Evolutionary conservation across 805 yeast species (phyloP).

Genomic region (Pichia kluyveri): DNA sequence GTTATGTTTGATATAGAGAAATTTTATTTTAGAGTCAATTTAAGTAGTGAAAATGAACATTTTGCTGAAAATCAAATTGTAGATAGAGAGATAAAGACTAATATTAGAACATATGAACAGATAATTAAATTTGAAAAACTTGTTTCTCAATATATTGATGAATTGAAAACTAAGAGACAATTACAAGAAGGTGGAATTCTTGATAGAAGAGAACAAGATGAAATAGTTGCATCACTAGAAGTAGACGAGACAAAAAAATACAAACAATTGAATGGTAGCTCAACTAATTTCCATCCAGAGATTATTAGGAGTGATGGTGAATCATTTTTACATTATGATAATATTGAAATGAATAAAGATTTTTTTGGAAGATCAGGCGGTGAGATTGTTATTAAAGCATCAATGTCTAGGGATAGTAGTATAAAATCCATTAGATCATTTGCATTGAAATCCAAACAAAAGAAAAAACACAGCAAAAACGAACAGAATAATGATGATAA

Average conservation of each 20-base stretch:
- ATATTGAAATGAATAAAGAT: neutral
- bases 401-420: slow-evolving; percentile 2
- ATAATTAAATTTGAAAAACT: slow-evolving; percentile 3
- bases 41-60: neutral
- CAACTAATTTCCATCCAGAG: slow-evolving; percentile 4
- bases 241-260: slow-evolving; percentile 1
- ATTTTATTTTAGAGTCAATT: slow-evolving; percentile 14
- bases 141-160: slow-evolving; percentile 2
- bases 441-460: neutral
- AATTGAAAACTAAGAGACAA: slow-evolving; percentile 3
- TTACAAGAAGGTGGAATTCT: neutral
- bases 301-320: slow-evolving; percentile 2
- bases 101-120: slow-evolving; percentile 4
- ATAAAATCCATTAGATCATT: slow-evolving; percentile 1
- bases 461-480: neutral
- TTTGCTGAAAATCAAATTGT: neutral
- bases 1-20: slow-evolving; percentile 11
- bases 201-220: slow-evolving; percentile 1
- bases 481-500: no score
- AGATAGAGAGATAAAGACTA: neutral
- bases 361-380: slow-evolving; percentile 3
- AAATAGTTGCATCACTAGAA: slow-evolving; percentile 2
- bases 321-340: slow-evolving; percentile 1
- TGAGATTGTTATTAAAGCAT: slow-evolving; percentile 2
- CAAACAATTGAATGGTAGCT: slow-evolving; percentile 1